Evolutionary conservation across 352 stramenopile species (phyloP).

Genomic region (Pythium vanterpoolii): DNA sequence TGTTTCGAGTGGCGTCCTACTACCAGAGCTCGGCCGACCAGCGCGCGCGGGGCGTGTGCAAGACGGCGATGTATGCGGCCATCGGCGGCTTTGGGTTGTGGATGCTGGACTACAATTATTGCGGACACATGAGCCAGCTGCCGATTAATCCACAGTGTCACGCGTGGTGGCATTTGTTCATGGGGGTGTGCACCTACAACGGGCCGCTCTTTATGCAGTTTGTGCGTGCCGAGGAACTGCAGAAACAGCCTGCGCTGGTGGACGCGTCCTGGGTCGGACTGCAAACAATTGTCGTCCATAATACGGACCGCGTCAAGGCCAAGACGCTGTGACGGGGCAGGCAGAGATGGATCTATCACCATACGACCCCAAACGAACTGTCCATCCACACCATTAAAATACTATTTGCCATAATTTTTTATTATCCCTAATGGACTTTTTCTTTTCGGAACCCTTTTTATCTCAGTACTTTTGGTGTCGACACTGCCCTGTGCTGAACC

Average conservation of each 20-base stretch:
- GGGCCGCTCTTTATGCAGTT: constrained; percentile 86
- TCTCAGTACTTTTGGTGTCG: too few species aligned
- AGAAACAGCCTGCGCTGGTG: constrained; percentile 56
- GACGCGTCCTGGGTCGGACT: constrained; percentile 56
- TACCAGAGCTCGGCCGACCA: constrained; percentile 58
- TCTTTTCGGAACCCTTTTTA: too few species aligned
- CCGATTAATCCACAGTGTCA: constrained; percentile 80
- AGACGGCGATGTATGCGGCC: constrained; percentile 54
- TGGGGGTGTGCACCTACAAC: constrained; percentile 74
- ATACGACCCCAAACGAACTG: too few species aligned
- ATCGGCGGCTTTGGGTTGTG: constrained; percentile 64
- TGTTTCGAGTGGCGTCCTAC: constrained; percentile 50
- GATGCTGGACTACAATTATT: constrained; percentile 84
- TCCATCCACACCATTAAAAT: too few species aligned
- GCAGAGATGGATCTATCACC: too few species aligned
- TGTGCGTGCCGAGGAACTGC: constrained; percentile 71
- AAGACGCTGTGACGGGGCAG: too few species aligned
- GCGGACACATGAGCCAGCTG: constrained; percentile 42
- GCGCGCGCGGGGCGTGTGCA: constrained; percentile 49
- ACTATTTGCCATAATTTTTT: too few species aligned
- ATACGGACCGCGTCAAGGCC: constrained; percentile 12
- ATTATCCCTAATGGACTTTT: too few species aligned
- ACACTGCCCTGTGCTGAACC: too few species aligned
- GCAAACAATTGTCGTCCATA: constrained; percentile 64
- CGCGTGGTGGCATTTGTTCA: constrained; percentile 85